These are phyloP conservation scores for Emmonsiellopsis sp. DNA, from an alignment of 2,329 filamentous ascomycete genomes.

Conservation along the genomic window DNA sequence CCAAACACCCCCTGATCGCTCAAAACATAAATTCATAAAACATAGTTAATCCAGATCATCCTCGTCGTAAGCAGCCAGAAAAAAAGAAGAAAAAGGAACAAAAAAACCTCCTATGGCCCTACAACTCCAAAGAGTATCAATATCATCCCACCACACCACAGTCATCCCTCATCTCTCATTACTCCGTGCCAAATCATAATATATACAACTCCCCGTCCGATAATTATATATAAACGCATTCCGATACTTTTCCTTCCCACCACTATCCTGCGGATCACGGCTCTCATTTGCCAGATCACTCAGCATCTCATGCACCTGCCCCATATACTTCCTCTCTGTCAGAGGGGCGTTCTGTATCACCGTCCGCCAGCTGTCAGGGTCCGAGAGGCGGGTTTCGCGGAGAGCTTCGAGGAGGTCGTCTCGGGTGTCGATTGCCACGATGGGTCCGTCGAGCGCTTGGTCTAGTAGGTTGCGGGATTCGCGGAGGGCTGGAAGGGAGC, in stretches of 20 bases:
- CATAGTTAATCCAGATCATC: neutral
- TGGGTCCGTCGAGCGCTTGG: constrained; percentile 65
- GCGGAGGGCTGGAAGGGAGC: constrained; percentile 35
- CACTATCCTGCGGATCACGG: constrained; percentile 16
- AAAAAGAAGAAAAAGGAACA: constrained; percentile 5
- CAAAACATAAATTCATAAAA: neutral
- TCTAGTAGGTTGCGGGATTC: constrained; percentile 54
- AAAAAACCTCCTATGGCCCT: constrained; percentile 6
- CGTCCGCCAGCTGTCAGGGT: constrained; percentile 73
- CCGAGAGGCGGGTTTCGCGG: constrained; percentile 62
- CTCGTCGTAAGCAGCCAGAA: neutral
- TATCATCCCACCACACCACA: constrained; percentile 6
- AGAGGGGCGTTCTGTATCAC: constrained; percentile 70
- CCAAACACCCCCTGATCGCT: neutral
- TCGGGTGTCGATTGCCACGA: constrained; percentile 78
- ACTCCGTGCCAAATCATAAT: constrained; percentile 61
- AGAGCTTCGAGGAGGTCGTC: constrained; percentile 74
- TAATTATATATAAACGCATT: constrained; percentile 92
- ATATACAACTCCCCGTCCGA: constrained; percentile 69
- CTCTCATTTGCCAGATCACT: constrained; percentile 48
- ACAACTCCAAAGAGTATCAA: neutral
- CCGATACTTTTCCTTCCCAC: constrained; percentile 45
- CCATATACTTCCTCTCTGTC: constrained; percentile 70
- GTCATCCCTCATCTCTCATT: constrained; percentile 15
- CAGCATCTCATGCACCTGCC: constrained; percentile 72